phyloP scores from a whole-genome alignment of 768 basidiomycete species.

The Asterophora parasitica region DNA sequence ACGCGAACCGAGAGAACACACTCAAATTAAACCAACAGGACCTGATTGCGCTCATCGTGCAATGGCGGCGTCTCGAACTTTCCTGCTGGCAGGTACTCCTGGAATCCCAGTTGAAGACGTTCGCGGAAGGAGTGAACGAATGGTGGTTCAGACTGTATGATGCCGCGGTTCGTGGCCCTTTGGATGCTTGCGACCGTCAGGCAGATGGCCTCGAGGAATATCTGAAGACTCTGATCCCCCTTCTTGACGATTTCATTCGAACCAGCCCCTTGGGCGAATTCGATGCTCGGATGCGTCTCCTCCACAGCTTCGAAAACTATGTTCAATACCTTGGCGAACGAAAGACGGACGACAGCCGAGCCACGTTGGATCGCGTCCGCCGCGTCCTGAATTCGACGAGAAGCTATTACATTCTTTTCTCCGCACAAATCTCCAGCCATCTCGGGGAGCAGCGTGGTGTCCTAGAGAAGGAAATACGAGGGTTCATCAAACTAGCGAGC shows the following conservation, averaged over 20 bases:
- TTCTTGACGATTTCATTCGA: conserved; percentile 77
- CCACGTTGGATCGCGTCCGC: conserved; percentile 43
- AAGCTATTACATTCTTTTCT: conserved; percentile 62
- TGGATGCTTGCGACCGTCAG: conserved; percentile 42
- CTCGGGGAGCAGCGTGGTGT: conserved; percentile 50
- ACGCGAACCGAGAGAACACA: conserved; percentile 87
- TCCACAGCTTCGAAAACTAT: conserved; percentile 63
- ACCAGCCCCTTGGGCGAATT: conserved; percentile 85
- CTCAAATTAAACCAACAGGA: conserved; percentile 62
- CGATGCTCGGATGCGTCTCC: conserved; percentile 55
- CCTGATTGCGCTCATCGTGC: conserved; percentile 70
- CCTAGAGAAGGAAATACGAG: conserved; percentile 77
- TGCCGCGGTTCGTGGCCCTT: conserved; percentile 57
- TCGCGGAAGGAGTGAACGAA: conserved; percentile 41
- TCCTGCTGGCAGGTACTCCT: conserved; percentile 82
- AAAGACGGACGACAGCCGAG: conserved; percentile 25
- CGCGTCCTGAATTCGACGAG: conserved; percentile 58
- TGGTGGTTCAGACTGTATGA: conserved; percentile 96
- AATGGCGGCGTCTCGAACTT: conserved; percentile 88
- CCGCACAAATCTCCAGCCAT: conserved; percentile 37
- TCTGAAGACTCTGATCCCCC: conserved; percentile 61
- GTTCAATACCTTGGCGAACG: conserved; percentile 30
- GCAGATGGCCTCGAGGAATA: conserved; percentile 39
- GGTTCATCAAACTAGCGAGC: conserved; percentile 91
- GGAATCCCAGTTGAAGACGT: conserved; percentile 58